A percentile compares a stretch with the other conserved stretches of the same genome.
Evolutionary conservation across 139 green algal genomes (phyloP).

Genomic region (Picochlorum sp.): DNA sequence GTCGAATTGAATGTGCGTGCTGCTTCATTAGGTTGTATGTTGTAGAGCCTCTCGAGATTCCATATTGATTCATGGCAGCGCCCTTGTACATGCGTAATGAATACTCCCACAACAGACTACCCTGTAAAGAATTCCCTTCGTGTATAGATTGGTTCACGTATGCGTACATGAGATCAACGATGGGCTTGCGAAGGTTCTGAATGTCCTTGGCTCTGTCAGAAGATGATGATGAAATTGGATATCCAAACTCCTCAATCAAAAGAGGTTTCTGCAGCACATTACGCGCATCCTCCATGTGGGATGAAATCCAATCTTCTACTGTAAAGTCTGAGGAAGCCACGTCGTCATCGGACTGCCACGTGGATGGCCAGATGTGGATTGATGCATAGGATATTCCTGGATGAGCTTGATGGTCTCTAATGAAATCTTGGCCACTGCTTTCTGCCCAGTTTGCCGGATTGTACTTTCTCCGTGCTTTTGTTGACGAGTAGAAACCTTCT

Average conservation of each 20-base stretch:
- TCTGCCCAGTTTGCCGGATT: constrained; percentile 37
- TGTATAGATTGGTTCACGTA: not conserved
- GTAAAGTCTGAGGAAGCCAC: constrained; percentile 14
- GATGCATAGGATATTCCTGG: constrained; percentile 45
- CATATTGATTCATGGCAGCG: not conserved
- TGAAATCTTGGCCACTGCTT: constrained; percentile 45
- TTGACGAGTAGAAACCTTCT: constrained; percentile 46
- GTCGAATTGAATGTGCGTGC: no score
- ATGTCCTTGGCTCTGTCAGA: no score
- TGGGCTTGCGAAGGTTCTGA: not conserved
- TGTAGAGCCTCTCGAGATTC: constrained; percentile 10
- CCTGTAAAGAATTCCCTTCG: not conserved
- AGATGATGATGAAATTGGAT: not conserved
- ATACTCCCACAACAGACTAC: not conserved
- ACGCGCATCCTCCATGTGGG: constrained; percentile 24
- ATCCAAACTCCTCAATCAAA: constrained; percentile 64
- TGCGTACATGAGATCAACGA: not conserved
- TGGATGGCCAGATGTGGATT: constrained; percentile 50
- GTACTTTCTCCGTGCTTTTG: not conserved
- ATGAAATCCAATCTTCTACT: constrained; percentile 13
- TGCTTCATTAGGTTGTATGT: no score
- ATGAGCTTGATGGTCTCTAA: constrained; percentile 25
- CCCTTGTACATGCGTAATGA: not conserved
- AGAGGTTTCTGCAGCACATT: constrained; percentile 56
- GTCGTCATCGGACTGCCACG: constrained; percentile 28